A percentile compares a stretch with the other conserved stretches of the same genome.
These are phyloP conservation scores for rapeseed (Brassica napus) DNA, from an alignment of 345 rosid genomes.

Conservation along the genomic window DNA sequence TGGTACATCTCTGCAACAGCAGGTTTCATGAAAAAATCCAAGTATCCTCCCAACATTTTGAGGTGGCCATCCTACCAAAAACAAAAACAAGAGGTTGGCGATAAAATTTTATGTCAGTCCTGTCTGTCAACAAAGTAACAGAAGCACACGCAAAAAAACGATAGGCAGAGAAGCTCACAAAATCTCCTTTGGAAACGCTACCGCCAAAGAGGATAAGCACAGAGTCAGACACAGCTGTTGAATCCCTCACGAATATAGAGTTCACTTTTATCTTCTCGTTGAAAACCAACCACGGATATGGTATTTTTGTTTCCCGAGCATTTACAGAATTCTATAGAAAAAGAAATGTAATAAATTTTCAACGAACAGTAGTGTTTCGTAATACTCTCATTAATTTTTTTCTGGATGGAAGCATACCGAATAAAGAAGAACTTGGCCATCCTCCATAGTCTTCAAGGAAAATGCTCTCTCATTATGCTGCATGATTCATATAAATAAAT, in stretches of 20 bases:
- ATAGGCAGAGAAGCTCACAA: conserved; percentile 45
- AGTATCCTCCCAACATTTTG: conserved; percentile 89
- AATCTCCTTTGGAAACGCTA: conserved; percentile 61
- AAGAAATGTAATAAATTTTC: conserved; percentile 4
- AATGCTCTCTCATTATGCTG: conserved; percentile 81
- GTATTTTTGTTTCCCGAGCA: conserved; percentile 71
- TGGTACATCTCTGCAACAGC: conserved; percentile 61
- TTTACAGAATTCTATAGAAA: conserved; percentile 72
- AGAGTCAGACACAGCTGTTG: conserved; percentile 92
- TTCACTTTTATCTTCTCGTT: conserved; percentile 95
- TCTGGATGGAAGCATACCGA: conserved; percentile 54
- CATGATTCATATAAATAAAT: conserved; percentile 20
- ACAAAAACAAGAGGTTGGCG: background rate
- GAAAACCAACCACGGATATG: conserved; percentile 90
- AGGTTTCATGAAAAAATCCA: conserved; percentile 86
- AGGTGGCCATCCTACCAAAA: conserved; percentile 74
- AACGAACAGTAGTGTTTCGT: conserved; percentile 12
- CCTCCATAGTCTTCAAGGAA: conserved; percentile 96
- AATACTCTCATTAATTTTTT: conserved; percentile 1
- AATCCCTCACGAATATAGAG: conserved; percentile 83
- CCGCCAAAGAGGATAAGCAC: conserved; percentile 85
- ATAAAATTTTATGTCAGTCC: background rate
- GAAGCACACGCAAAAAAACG: conserved; percentile 16
- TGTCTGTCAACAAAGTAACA: conserved; percentile 12
- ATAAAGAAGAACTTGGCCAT: conserved; percentile 80